Conservation (phyloP, 352 stramenopile species). For the Globisporangium cystogenes region DNA sequence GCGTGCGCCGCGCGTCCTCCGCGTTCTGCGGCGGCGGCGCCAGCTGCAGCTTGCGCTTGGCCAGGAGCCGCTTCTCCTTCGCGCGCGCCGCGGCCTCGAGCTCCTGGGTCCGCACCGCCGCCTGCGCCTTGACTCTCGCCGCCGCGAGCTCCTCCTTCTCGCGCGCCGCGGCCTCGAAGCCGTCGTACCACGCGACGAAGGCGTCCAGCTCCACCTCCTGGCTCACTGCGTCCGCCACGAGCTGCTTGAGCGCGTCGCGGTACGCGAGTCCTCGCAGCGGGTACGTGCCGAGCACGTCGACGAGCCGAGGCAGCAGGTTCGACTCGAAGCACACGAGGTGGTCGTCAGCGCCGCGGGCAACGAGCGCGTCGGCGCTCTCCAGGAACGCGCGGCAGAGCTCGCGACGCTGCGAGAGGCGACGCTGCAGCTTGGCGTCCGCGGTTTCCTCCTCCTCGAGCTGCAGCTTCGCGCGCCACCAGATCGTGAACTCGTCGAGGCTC, state of each 20-base stretch:
- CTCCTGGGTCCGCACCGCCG: slow-evolving; percentile 31
- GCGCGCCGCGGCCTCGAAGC: slow-evolving; percentile 35
- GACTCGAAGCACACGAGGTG: slow-evolving; percentile 37
- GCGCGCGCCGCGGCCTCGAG: slow-evolving; percentile 32
- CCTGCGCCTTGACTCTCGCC: slow-evolving; percentile 35
- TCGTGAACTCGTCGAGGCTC: slow-evolving; percentile 62
- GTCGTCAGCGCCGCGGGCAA: neutral
- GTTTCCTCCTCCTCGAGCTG: slow-evolving; percentile 48
- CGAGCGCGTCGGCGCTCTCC: slow-evolving; percentile 29
- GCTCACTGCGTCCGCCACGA: slow-evolving; percentile 25
- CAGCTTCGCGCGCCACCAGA: slow-evolving; percentile 74
- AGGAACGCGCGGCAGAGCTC: slow-evolving; percentile 36
- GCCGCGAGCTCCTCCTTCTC: slow-evolving; percentile 43
- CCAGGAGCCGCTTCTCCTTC: slow-evolving; percentile 27
- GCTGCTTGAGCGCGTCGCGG: slow-evolving; percentile 35
- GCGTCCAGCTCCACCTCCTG: slow-evolving; percentile 39
- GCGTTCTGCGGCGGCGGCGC: slow-evolving; percentile 2
- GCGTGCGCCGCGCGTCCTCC: slow-evolving; percentile 16
- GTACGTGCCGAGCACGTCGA: slow-evolving; percentile 44
- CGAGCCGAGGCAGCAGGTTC: slow-evolving; percentile 47
- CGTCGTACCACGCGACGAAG: slow-evolving; percentile 52
- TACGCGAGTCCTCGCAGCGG: slow-evolving; percentile 44
- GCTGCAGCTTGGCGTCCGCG: slow-evolving; percentile 21
- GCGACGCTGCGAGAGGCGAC: slow-evolving; percentile 15
- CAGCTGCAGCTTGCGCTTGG: slow-evolving; percentile 25